Conservation (phyloP, 2,329 filamentous ascomycete species). For the Stachybotrys echinatus region DNA sequence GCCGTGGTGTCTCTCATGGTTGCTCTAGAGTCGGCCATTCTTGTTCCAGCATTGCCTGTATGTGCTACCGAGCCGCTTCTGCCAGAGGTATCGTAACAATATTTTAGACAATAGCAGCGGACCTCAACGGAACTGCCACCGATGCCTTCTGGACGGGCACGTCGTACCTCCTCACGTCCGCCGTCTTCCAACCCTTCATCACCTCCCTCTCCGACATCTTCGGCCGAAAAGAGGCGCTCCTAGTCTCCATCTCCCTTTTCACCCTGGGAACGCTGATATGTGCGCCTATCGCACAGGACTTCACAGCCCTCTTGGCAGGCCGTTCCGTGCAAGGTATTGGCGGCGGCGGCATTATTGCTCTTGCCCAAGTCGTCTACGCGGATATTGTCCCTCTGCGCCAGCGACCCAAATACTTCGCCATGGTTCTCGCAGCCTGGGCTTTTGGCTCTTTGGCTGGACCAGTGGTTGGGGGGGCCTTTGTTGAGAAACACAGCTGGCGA, state of each 20-base stretch:
- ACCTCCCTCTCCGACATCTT: neutral
- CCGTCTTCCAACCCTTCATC: neutral
- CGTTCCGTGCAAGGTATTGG: neutral
- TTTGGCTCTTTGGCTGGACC: neutral
- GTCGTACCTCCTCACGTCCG: neutral
- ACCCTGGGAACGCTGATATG: neutral
- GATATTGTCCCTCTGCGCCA: neutral
- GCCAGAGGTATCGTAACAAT: neutral
- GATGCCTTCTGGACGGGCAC: neutral
- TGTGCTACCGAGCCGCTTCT: no score
- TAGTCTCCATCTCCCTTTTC: neutral
- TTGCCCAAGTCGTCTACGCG: neutral
- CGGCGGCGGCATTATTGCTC: neutral
- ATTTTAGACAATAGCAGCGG: neutral
- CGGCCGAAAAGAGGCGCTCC: neutral
- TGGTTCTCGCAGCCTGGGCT: neutral
- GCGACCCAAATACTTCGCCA: neutral
- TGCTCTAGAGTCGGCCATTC: constrained; percentile 40
- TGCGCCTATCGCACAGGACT: neutral
- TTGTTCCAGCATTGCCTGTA: constrained; percentile 39
- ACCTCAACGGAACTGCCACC: neutral
- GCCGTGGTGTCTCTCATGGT: constrained; percentile 41
- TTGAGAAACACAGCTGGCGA: neutral
- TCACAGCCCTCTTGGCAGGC: neutral
- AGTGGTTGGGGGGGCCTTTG: neutral